Conservation (phyloP, 1,139 yeast species). For the Kodamaea arcana region DNA sequence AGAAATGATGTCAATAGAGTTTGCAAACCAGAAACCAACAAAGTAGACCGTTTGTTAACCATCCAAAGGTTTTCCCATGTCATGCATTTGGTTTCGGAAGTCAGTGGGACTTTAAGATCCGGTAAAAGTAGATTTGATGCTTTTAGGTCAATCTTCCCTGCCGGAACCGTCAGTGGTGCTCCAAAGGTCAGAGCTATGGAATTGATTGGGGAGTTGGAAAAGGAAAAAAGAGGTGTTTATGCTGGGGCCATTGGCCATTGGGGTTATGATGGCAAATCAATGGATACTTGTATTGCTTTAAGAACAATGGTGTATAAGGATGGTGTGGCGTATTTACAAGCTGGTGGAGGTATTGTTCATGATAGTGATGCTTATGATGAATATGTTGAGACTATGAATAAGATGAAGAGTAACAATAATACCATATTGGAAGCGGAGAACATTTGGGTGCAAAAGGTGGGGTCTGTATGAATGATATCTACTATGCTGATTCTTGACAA, state of each 20-base stretch:
- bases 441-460: constrained; percentile 59
- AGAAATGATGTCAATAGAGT: constrained; percentile 92
- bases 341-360: constrained; percentile 96
- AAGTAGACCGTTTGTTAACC: constrained; percentile 81
- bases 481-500: too few species aligned
- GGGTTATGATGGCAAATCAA: constrained; percentile 88
- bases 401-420: constrained; percentile 88
- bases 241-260: constrained; percentile 99
- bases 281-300: constrained; percentile 97
- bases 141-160: constrained; percentile 94
- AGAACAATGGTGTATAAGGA: constrained; percentile 95
- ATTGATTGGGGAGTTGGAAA: constrained; percentile 80
- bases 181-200: constrained; percentile 98
- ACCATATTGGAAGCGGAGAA: constrained; percentile 88
- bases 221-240: constrained; percentile 91
- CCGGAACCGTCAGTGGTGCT: constrained; percentile 98
- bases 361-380: constrained; percentile 96
- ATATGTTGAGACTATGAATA: constrained; percentile 93
- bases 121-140: constrained; percentile 94
- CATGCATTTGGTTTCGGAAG: constrained; percentile 93
- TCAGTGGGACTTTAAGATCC: constrained; percentile 79
- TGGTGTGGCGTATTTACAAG: constrained; percentile 88
- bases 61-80: constrained; percentile 97
- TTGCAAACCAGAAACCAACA: constrained; percentile 81
- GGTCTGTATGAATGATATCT: too few species aligned